A percentile compares a stretch with the other conserved stretches of the same genome.
Conservation (phyloP, 495 filamentous ascomycete species). For the Schizothecium vesticola region DNA sequence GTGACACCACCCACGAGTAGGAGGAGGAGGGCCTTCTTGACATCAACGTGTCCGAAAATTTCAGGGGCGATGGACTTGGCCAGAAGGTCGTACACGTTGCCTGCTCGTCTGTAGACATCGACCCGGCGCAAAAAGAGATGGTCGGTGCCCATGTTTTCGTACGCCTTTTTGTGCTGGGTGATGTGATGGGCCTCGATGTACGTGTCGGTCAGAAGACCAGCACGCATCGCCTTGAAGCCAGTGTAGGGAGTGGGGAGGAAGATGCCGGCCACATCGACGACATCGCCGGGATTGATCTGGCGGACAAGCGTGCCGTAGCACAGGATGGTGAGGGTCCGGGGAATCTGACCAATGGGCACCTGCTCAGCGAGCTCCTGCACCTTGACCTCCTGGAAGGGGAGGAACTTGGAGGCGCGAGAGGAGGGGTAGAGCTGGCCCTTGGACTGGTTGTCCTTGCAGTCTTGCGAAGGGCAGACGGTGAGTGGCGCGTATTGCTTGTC, state of each 20-base stretch:
- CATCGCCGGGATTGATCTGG: slow-evolving; percentile 85
- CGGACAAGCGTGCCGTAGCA: slow-evolving; percentile 82
- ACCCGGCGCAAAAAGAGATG: slow-evolving; percentile 72
- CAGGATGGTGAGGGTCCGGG: slow-evolving; percentile 79
- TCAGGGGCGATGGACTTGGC: slow-evolving; percentile 95
- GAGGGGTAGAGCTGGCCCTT: slow-evolving; percentile 92
- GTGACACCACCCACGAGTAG: slow-evolving; percentile 94
- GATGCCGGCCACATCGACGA: slow-evolving; percentile 88
- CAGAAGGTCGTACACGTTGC: slow-evolving; percentile 90
- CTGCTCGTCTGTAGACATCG: slow-evolving; percentile 69
- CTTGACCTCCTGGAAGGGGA: slow-evolving; percentile 97
- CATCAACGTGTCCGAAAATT: slow-evolving; percentile 92
- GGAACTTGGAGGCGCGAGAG: slow-evolving; percentile 90
- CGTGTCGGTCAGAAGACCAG: slow-evolving; percentile 90
- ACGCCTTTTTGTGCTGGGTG: slow-evolving; percentile 94
- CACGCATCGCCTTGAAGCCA: slow-evolving; percentile 92
- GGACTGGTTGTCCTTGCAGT: slow-evolving; percentile 84
- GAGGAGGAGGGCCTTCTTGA: slow-evolving; percentile 93
- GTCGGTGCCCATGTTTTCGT: slow-evolving; percentile 76
- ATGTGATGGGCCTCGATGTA: slow-evolving; percentile 94
- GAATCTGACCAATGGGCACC: slow-evolving; percentile 95
- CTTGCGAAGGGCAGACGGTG: slow-evolving; percentile 74
- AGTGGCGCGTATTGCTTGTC: slow-evolving; percentile 87
- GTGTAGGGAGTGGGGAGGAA: slow-evolving; percentile 97
- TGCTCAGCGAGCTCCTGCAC: slow-evolving; percentile 98